Base-by-base conservation (phyloP, 805 yeast genomes). In the Barnettozyma vustinii region DNA sequence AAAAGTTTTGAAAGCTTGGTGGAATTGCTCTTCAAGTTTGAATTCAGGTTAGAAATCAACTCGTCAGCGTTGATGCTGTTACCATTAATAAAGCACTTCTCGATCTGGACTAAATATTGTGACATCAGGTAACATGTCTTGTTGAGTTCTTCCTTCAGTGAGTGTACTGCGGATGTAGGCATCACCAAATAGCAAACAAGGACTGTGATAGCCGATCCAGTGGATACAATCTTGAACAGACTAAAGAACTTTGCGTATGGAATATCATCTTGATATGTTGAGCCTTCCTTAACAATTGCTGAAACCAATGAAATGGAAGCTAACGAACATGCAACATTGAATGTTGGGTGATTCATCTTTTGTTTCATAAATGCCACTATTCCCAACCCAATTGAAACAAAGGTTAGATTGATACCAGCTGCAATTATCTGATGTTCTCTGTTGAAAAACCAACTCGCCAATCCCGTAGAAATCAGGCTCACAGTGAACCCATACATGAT, bases 311-410 rank as follows among this genome's bases (percentile, higher is more conserved):
- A 76, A 45, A 87, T 85, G 8, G 87, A 80, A 1, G 91, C 87
- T 43, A 87, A 67, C 0, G 90, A 81, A 57, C 94, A 84, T 0
- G 96, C 92, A 12, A 92, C 86, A 56, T 84, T 85, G 65, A 87
- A 87, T 0, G 86, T 83, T 18, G 77, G 83, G 58, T 77, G 79
- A 56, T 77, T 75, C 46, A 87, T 78, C 51, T 76, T 72, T 57
- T 83, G 88, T 54, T 88, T 87, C 70, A 79, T 72, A 57, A 74
- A 83, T 1, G 94, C 84, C 26, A 88, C 75, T 15, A 76, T 53
- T 0, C 94, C 94, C 21, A 86, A 66, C 0, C 87, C 77, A 2
- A 69, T 59, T 46, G 76, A 81, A 56, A 74, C 77, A 37, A 73
- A 71, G 1, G 79, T 50, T 35, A 87, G 69, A 56, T 83, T 83